Conservation (phyloP, 2,329 filamentous ascomycete genomes). For the Podosphaera fusca region DNA sequence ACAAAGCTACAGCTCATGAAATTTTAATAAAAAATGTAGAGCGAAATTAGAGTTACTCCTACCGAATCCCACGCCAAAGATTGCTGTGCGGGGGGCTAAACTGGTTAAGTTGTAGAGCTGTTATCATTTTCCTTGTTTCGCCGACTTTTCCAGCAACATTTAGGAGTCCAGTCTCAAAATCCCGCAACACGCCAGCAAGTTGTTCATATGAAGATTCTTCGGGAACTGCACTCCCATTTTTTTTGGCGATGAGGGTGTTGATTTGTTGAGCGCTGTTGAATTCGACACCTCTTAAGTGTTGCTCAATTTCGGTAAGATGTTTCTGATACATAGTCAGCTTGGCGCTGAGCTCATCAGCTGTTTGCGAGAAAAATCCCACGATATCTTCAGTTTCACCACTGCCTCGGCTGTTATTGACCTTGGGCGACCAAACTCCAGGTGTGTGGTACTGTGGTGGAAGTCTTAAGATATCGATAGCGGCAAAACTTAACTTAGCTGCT, state of each 20-base stretch:
- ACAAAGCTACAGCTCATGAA: neutral
- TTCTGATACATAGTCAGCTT: conserved; percentile 33
- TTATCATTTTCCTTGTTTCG: conserved; percentile 33
- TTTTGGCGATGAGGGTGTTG: conserved; percentile 25
- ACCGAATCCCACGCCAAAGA: neutral
- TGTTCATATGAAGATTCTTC: conserved; percentile 24
- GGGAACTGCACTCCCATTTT: conserved; percentile 18
- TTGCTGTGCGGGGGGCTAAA: conserved; percentile 4
- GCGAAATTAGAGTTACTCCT: neutral
- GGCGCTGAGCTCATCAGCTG: conserved; percentile 35
- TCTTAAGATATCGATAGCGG: conserved; percentile 51
- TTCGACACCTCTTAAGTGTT: conserved; percentile 40
- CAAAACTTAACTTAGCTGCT: conserved; percentile 48
- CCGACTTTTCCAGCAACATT: conserved; percentile 38
- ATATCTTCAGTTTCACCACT: conserved; percentile 30
- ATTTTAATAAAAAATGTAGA: neutral
- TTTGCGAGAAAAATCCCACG: conserved; percentile 38
- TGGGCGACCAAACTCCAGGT: conserved; percentile 20
- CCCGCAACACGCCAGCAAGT: conserved; percentile 34
- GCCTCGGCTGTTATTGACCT: conserved; percentile 18
- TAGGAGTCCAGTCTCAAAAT: conserved; percentile 41
- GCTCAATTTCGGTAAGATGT: conserved; percentile 40
- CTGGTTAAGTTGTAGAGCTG: conserved; percentile 28
- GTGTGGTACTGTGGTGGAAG: conserved; percentile 35
- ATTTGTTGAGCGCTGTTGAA: conserved; percentile 34